Percentiles rank a stretch among this genome's conserved stretches.
These are phyloP conservation scores for Xerocomus brunneocitrinus DNA, from an alignment of 768 basidiomycete species.

Conservation along the genomic window DNA sequence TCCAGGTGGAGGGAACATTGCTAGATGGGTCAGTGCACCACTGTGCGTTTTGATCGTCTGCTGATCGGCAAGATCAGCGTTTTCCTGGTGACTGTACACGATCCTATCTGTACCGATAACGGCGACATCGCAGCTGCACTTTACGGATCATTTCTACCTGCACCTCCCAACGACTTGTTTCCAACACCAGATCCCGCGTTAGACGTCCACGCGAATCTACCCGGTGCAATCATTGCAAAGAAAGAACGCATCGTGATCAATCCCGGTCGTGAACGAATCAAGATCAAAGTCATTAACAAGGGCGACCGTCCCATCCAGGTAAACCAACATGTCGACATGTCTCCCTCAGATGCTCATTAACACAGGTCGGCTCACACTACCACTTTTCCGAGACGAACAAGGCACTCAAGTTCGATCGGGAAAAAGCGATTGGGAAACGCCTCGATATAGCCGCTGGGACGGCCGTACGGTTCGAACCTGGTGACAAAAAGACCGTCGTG, in stretches of 20 bases:
- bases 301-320: slow-evolving; percentile 95
- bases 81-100: slow-evolving; percentile 96
- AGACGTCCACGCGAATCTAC: slow-evolving; percentile 51
- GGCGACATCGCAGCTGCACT: slow-evolving; percentile 80
- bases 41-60: not conserved
- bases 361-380: slow-evolving; percentile 89
- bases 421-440: slow-evolving; percentile 72
- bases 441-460: slow-evolving; percentile 94
- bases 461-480: slow-evolving; percentile 95
- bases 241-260: slow-evolving; percentile 73
- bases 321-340: slow-evolving; percentile 15
- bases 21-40: slow-evolving; percentile 62
- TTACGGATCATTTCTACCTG: slow-evolving; percentile 91
- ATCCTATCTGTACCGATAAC: slow-evolving; percentile 82
- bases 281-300: slow-evolving; percentile 77
- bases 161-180: slow-evolving; percentile 65
- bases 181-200: slow-evolving; percentile 46
- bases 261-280: slow-evolving; percentile 61
- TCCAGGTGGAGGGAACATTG: slow-evolving; percentile 95
- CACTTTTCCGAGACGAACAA: slow-evolving; percentile 90
- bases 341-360: not conserved
- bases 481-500: slow-evolving; percentile 78
- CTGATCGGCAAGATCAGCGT: slow-evolving; percentile 34
- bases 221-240: slow-evolving; percentile 72
- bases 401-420: slow-evolving; percentile 76